Conservation (phyloP, 1,284 basidiomycete species). For the Rhodotorula sp. region DNA sequence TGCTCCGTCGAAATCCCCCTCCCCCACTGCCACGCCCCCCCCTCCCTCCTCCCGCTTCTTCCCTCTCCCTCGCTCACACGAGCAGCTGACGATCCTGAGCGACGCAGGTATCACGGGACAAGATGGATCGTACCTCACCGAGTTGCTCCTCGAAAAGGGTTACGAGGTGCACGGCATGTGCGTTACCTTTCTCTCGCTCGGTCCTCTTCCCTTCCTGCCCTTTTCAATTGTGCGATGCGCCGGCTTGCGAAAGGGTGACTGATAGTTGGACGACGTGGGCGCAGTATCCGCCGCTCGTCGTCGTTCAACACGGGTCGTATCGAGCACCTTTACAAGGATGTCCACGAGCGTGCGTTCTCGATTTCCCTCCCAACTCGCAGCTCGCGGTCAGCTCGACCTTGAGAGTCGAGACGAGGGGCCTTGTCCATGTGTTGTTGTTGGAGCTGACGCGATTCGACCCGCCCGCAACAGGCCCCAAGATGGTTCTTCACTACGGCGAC, state of each 20-base stretch:
- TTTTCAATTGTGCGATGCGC: not conserved
- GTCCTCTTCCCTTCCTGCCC: not conserved
- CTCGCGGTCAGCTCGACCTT: too few species aligned
- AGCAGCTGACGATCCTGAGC: not conserved
- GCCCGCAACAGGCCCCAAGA: conserved; percentile 55
- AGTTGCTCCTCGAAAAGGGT: conserved; percentile 77
- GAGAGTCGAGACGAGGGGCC: too few species aligned
- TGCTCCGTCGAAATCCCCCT: not conserved
- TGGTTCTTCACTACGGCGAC: conserved; percentile 84
- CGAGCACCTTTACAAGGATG: conserved; percentile 82
- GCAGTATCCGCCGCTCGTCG: conserved; percentile 87
- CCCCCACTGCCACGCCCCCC: not conserved
- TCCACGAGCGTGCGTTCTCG: conserved; percentile 59
- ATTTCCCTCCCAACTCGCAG: not conserved
- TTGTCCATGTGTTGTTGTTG: too few species aligned
- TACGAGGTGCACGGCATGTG: conserved; percentile 74
- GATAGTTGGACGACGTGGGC: not conserved
- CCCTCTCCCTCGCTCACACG: not conserved
- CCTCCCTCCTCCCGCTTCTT: not conserved
- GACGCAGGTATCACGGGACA: conserved; percentile 82
- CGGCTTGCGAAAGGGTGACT: not conserved
- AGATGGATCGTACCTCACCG: conserved; percentile 86
- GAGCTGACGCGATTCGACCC: too few species aligned
- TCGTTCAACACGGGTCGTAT: conserved; percentile 90
- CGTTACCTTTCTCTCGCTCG: not conserved